phyloP scores from a whole-genome alignment of 2,329 filamentous ascomycete genomes.

The Aspergillus pseudonomiae region DNA sequence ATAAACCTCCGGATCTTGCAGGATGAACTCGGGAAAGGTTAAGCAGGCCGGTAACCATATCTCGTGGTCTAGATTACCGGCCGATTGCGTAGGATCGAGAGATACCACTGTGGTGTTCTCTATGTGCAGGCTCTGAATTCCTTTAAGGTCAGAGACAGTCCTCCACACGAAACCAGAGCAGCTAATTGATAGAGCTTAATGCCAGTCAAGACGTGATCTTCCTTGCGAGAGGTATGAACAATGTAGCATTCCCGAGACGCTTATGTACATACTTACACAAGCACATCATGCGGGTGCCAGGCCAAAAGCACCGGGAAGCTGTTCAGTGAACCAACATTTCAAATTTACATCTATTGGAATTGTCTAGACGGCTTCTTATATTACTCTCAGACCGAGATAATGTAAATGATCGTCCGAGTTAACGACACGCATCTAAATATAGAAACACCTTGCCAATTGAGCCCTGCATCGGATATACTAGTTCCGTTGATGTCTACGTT shows the following conservation, averaged over 20 bases:
- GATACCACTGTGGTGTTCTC: background rate
- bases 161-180: background rate
- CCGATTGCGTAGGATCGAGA: background rate
- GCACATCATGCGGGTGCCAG: no score
- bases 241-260: no score
- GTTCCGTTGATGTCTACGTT: background rate
- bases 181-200: no score
- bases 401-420: background rate
- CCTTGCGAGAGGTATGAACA: no score
- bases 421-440: no score
- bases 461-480: no score
- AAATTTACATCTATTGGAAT: background rate
- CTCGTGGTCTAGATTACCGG: background rate
- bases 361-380: background rate
- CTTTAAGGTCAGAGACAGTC: background rate
- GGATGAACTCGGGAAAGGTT: background rate
- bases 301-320: background rate
- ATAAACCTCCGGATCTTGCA: background rate
- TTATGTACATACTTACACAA: no score
- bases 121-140: no score
- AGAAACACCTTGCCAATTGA: no score
- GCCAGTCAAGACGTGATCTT: no score
- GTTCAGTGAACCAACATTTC: background rate
- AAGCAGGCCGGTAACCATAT: background rate
- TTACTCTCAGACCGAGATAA: background rate